These are phyloP conservation scores for Oryza rufipogon DNA, from an alignment of 176 grass and related monocot species.

Conservation along the genomic window DNA sequence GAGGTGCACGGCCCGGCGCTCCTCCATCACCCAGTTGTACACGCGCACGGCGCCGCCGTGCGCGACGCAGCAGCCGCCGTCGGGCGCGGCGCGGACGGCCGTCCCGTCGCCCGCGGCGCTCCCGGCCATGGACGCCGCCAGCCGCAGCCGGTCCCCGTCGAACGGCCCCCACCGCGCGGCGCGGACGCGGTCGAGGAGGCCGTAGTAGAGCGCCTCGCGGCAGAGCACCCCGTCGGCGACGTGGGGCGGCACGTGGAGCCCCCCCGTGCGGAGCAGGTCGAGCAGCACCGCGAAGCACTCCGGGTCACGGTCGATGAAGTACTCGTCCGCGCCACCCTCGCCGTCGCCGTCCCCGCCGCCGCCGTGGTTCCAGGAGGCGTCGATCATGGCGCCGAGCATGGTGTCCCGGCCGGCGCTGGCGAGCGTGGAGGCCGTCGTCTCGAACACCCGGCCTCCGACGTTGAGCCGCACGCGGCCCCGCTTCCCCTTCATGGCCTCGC, in stretches of 20 bases:
- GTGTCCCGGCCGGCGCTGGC: slow-evolving; percentile 71
- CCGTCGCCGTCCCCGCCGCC: not conserved
- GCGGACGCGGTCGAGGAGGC: slow-evolving; percentile 75
- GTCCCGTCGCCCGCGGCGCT: slow-evolving; percentile 64
- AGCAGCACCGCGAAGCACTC: slow-evolving; percentile 78
- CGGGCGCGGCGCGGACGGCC: slow-evolving; percentile 64
- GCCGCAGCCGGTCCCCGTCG: slow-evolving; percentile 62
- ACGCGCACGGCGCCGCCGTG: slow-evolving; percentile 72
- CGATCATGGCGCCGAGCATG: slow-evolving; percentile 94
- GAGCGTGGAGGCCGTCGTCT: slow-evolving; percentile 78
- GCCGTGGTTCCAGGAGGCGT: slow-evolving; percentile 65
- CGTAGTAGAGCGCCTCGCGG: slow-evolving; percentile 93
- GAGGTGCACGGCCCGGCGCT: slow-evolving; percentile 57
- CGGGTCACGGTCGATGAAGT: slow-evolving; percentile 96
- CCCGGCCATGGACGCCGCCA: slow-evolving; percentile 50
- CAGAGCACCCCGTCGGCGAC: slow-evolving; percentile 53
- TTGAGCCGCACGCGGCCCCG: slow-evolving; percentile 71
- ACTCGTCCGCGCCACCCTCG: slow-evolving; percentile 31
- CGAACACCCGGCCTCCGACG: slow-evolving; percentile 81
- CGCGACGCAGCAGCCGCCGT: slow-evolving; percentile 84
- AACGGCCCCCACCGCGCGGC: slow-evolving; percentile 55
- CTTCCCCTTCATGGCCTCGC: not conserved
- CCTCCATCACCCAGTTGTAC: slow-evolving; percentile 82
- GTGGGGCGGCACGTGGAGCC: slow-evolving; percentile 57
- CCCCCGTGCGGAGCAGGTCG: slow-evolving; percentile 87